A percentile compares a stretch with the other conserved stretches of the same genome.
Conservation (phyloP, 805 yeast genomes). For the Teunomyces cretensis region DNA sequence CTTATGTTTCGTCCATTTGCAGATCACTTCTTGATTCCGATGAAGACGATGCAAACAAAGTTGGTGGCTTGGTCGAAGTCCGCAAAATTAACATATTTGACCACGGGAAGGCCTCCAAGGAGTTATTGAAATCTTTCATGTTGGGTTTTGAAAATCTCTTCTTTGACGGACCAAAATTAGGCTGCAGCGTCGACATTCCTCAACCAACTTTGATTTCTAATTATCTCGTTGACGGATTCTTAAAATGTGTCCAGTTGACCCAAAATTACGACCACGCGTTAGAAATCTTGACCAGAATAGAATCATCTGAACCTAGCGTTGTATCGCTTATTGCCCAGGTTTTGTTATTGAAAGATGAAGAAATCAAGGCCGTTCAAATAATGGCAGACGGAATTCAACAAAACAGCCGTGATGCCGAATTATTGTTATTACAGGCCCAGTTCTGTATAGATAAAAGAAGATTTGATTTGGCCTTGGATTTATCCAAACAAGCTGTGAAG, state of each 20-base stretch:
- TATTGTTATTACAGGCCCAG: conserved; percentile 56
- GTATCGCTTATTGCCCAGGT: conserved; percentile 55
- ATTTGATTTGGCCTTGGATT: conserved; percentile 55
- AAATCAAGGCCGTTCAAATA: conserved; percentile 54
- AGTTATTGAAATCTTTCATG: conserved; percentile 47
- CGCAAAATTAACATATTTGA: conserved; percentile 78
- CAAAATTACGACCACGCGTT: conserved; percentile 62
- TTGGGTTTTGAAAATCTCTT: conserved; percentile 67
- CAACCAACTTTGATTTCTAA: conserved; percentile 63
- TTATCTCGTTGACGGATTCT: conserved; percentile 72
- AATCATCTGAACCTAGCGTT: conserved; percentile 55
- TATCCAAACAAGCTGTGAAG: conserved; percentile 65
- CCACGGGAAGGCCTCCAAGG: conserved; percentile 44
- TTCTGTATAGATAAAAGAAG: conserved; percentile 54
- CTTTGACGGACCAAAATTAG: conserved; percentile 63
- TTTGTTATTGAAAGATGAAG: conserved; percentile 54
- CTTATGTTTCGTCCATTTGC: conserved; percentile 68
- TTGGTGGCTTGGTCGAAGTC: conserved; percentile 73
- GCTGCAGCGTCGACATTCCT: conserved; percentile 66
- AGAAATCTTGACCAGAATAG: conserved; percentile 54
- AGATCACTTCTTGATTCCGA: conserved; percentile 67
- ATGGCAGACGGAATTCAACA: conserved; percentile 50
- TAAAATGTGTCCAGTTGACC: conserved; percentile 62
- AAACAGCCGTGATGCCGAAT: conserved; percentile 55
- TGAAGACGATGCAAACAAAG: conserved; percentile 59